phyloP scores from a whole-genome alignment of 257 asterid species.

The Salvia rosmarinus region DNA sequence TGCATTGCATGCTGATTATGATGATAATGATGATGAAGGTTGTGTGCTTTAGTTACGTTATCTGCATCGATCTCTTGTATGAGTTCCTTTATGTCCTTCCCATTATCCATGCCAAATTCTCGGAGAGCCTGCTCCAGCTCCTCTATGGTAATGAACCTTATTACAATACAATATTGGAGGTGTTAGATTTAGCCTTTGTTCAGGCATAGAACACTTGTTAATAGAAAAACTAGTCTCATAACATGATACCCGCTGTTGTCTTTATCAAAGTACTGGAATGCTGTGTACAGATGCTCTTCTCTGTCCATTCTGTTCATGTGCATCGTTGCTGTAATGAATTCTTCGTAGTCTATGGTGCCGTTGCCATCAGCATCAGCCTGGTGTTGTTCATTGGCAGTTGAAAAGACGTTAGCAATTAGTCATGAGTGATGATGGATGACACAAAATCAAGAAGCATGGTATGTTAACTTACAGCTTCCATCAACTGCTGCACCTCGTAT shows the following conservation, averaged over 20 bases:
- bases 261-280: constrained; percentile 95
- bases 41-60: constrained; percentile 42
- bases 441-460: too few species aligned
- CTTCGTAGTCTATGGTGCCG: constrained; percentile 95
- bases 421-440: too few species aligned
- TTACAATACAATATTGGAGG: background rate
- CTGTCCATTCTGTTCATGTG: constrained; percentile 96
- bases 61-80: constrained; percentile 68
- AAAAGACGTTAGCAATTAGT: too few species aligned
- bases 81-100: constrained; percentile 60
- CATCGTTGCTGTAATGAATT: constrained; percentile 96
- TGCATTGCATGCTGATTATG: too few species aligned
- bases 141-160: constrained; percentile 68
- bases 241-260: constrained; percentile 86
- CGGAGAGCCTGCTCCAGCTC: constrained; percentile 76
- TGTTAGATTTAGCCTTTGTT: too few species aligned
- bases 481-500: constrained; percentile 51
- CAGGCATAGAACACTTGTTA: too few species aligned
- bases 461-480: too few species aligned
- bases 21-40: too few species aligned
- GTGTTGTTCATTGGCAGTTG: too few species aligned
- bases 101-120: constrained; percentile 66
- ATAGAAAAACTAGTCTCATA: too few species aligned
- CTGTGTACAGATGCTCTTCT: constrained; percentile 97
- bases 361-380: constrained; percentile 98